Percentiles rank a stretch among this genome's conserved stretches.
These are phyloP conservation scores for Ascocoryne sarcoides DNA, from an alignment of 2,329 filamentous ascomycete species.

Conservation along the genomic window DNA sequence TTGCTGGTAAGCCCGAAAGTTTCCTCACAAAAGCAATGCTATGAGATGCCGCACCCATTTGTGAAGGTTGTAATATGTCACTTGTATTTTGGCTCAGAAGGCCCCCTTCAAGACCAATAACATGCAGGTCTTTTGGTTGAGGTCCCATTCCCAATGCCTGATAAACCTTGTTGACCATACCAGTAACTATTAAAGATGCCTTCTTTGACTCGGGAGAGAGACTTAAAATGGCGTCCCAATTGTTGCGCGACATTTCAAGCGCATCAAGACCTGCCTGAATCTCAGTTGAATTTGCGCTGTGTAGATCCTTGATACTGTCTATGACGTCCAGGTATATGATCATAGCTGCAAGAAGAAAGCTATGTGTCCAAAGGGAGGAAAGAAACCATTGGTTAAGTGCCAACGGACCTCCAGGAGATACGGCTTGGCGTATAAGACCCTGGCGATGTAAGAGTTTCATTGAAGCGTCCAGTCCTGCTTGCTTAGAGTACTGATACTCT, in stretches of 20 bases:
- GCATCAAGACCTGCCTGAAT: slow-evolving; percentile 8
- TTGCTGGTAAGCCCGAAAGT: not conserved
- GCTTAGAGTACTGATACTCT: slow-evolving; percentile 47
- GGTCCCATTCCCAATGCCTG: not conserved
- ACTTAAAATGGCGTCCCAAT: slow-evolving; percentile 1
- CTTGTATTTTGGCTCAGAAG: slow-evolving; percentile 1
- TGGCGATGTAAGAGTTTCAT: slow-evolving; percentile 41
- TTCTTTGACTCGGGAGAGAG: slow-evolving; percentile 2
- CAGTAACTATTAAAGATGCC: not conserved
- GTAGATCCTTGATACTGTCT: slow-evolving; percentile 5
- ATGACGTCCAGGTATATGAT: slow-evolving; percentile 41
- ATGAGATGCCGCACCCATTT: not conserved
- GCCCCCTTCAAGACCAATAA: not conserved
- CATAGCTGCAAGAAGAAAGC: slow-evolving; percentile 53
- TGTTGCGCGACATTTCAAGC: slow-evolving; percentile 14
- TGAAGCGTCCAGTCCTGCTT: slow-evolving; percentile 42
- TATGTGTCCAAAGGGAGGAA: slow-evolving; percentile 47
- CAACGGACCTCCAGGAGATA: slow-evolving; percentile 44
- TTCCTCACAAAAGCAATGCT: not conserved
- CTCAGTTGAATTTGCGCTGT: not conserved
- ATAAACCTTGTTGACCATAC: slow-evolving; percentile 3
- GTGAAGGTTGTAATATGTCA: slow-evolving; percentile 1
- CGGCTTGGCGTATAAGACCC: slow-evolving; percentile 37
- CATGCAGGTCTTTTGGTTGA: not conserved
- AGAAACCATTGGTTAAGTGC: slow-evolving; percentile 47